Percentiles rank a stretch among this genome's conserved stretches.
phyloP scores from a whole-genome alignment of 106 monocot species.

The Apostasia ramifera region DNA sequence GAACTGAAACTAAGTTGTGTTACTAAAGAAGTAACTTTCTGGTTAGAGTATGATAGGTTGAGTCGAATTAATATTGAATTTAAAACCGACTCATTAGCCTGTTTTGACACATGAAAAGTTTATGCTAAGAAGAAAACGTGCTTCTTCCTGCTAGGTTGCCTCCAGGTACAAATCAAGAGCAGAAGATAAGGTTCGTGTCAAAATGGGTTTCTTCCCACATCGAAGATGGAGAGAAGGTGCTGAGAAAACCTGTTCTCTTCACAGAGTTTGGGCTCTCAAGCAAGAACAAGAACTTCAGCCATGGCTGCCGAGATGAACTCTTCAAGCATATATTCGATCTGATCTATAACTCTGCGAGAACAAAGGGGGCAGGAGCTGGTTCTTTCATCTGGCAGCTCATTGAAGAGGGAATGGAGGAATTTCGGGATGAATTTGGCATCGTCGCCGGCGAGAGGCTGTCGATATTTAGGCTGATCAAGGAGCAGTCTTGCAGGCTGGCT shows the following conservation, averaged over 20 bases:
- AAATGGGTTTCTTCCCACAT: constrained; percentile 79
- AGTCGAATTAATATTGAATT: no score
- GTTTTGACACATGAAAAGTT: no score
- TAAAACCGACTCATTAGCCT: no score
- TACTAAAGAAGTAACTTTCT: no score
- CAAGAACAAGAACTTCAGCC: constrained; percentile 37
- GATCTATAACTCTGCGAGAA: constrained; percentile 47
- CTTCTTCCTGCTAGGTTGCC: constrained; percentile 19
- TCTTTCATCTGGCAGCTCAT: constrained; percentile 81
- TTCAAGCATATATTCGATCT: constrained; percentile 55
- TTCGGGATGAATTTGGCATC: constrained; percentile 61
- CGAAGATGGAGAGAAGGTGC: constrained; percentile 67
- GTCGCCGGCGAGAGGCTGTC: constrained; percentile 47
- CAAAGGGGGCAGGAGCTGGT: constrained; percentile 52
- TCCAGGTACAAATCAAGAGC: constrained; percentile 19
- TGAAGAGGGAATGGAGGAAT: constrained; percentile 60
- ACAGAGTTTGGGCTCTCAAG: constrained; percentile 80
- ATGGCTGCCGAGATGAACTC: constrained; percentile 41
- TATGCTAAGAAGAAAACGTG: no score
- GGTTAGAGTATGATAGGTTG: no score
- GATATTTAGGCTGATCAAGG: constrained; percentile 47
- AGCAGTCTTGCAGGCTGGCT: constrained; percentile 70
- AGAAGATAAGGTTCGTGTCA: constrained; percentile 41
- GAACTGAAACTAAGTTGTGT: no score
- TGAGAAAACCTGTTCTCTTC: constrained; percentile 70